These are phyloP conservation scores for Beta corolliflora DNA, from an alignment of 179 eudicot species.

Conservation along the genomic window DNA sequence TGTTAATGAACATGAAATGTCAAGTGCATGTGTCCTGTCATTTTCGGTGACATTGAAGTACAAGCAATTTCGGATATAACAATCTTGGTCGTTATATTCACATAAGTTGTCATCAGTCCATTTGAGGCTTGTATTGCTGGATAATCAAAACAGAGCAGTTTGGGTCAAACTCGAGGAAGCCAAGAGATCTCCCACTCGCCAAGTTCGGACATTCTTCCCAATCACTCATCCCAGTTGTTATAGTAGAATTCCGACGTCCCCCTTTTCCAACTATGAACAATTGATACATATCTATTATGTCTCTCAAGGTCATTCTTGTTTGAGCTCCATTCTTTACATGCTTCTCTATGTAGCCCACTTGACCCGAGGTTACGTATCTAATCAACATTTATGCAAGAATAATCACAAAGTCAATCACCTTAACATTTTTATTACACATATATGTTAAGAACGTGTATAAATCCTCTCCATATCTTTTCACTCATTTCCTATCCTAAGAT, in stretches of 20 bases:
- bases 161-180: conserved; percentile 84
- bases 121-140: conserved; percentile 60
- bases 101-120: conserved; percentile 28
- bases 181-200: conserved; percentile 75
- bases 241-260: conserved; percentile 55
- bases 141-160: conserved; percentile 81
- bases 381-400: neutral
- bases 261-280: conserved; percentile 85
- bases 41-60: neutral
- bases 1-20: neutral
- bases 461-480: too few relatives aligned
- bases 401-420: too few relatives aligned
- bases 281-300: conserved; percentile 78
- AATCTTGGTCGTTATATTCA: neutral
- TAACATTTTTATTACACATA: too few relatives aligned
- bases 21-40: neutral
- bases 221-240: conserved; percentile 84
- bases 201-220: conserved; percentile 99
- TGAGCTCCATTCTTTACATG: conserved; percentile 69
- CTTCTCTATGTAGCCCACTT: conserved; percentile 83
- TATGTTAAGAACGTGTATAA: too few relatives aligned
- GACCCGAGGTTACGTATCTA: conserved; percentile 87
- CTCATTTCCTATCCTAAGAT: too few relatives aligned
- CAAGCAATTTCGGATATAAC: neutral
- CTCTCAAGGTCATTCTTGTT: conserved; percentile 62